A percentile compares a stretch with the other conserved stretches of the same genome.
These are phyloP conservation scores for Saccharomycopsis fibuligera DNA, from an alignment of 805 yeast genomes.

Conservation along the genomic window DNA sequence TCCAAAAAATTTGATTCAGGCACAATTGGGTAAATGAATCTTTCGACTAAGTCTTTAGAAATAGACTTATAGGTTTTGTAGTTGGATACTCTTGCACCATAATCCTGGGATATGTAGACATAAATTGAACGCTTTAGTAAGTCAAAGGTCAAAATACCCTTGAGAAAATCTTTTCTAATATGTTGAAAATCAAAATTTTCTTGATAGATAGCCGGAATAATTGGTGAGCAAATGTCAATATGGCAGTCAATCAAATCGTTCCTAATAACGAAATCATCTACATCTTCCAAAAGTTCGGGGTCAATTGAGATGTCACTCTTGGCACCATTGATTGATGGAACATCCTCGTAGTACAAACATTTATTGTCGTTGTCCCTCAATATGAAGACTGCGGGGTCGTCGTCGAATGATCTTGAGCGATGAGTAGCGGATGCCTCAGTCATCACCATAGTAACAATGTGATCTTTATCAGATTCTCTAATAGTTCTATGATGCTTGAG, in stretches of 20 bases:
- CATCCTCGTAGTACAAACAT: constrained; percentile 79
- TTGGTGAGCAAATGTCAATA: constrained; percentile 91
- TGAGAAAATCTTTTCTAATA: constrained; percentile 79
- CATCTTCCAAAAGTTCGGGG: constrained; percentile 70
- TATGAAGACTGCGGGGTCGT: constrained; percentile 63
- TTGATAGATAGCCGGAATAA: constrained; percentile 90
- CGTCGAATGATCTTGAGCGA: constrained; percentile 72
- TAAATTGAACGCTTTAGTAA: constrained; percentile 85
- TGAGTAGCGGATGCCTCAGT: constrained; percentile 80
- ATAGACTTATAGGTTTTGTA: constrained; percentile 91
- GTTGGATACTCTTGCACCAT: constrained; percentile 93
- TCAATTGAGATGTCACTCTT: constrained; percentile 56
- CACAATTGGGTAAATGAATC: constrained; percentile 90
- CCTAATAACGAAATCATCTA: constrained; percentile 71
- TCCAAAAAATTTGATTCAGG: constrained; percentile 77
- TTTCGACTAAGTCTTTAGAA: constrained; percentile 79
- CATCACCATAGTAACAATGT: constrained; percentile 90
- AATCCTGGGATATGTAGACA: constrained; percentile 74
- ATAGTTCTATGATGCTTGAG: constrained; percentile 68
- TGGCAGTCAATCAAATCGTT: constrained; percentile 95
- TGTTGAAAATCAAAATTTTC: constrained; percentile 94
- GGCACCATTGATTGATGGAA: constrained; percentile 48
- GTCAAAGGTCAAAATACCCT: constrained; percentile 86
- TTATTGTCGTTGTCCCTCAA: constrained; percentile 67
- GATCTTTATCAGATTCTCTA: constrained; percentile 74